Evolutionary conservation across 108 stramenopile species (phyloP).

Genomic region (Discostella stelligeroides): DNA sequence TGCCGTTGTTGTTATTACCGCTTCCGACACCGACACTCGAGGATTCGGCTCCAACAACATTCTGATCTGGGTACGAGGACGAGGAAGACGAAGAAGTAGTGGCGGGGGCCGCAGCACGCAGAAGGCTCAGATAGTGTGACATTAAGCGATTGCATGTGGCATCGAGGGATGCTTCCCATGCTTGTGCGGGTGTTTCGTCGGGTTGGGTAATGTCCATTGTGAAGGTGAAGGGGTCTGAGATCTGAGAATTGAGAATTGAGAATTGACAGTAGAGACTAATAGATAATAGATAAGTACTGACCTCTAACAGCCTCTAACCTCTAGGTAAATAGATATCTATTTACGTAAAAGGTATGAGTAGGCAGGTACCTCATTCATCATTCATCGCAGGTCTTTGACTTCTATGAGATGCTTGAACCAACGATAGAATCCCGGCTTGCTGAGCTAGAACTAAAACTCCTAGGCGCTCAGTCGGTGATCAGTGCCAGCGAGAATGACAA

Average conservation of each 20-base stretch:
- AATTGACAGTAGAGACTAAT: too few species aligned
- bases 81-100: constrained; percentile 61
- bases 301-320: too few species aligned
- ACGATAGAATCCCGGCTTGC: constrained; percentile 16
- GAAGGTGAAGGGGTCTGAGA: too few species aligned
- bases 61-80: constrained; percentile 37
- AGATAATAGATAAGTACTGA: too few species aligned
- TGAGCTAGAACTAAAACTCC: constrained; percentile 36
- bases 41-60: constrained; percentile 26
- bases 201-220: constrained; percentile 75
- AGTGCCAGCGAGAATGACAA: neutral
- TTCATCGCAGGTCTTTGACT: too few species aligned
- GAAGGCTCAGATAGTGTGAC: constrained; percentile 79
- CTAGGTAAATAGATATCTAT: too few species aligned
- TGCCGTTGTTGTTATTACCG: neutral
- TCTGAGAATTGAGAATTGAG: too few species aligned
- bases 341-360: too few species aligned
- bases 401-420: too few species aligned
- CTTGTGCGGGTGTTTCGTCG: constrained; percentile 75
- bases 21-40: constrained; percentile 6
- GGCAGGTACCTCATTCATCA: too few species aligned
- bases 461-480: constrained; percentile 2
- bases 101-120: constrained; percentile 70
- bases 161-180: constrained; percentile 77
- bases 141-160: constrained; percentile 85